Base-by-base conservation (phyloP, 2,329 filamentous ascomycete species). In the Venturia pyrina region DNA sequence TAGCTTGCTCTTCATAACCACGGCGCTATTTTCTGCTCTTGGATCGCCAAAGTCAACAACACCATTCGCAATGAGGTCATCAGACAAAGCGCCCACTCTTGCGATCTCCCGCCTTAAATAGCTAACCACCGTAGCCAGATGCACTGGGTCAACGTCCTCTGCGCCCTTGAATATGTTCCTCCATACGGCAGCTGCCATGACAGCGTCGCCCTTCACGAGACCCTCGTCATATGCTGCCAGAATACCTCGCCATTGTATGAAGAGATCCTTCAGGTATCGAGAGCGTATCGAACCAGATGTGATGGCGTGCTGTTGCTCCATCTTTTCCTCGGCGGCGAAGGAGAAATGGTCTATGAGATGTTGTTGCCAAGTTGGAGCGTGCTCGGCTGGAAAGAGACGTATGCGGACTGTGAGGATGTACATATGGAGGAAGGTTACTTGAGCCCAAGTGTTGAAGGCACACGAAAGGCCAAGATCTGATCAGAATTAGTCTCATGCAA, bases 311-410 rank as follows among this genome's bases (percentile, higher is more conserved):
- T 88, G 85, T 68, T 89, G 81, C 68, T 90, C 89, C 85, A 96
- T 93, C 73, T 87, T 85, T 75, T 89, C 87, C 79, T 96, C 91
- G 72, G 89, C 90, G 72, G 90, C 88, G 80, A 90, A 91, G 81
- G 93, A 98, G 82, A 96, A 97, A 77, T 98, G 92, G 78, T 99
- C 93, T 60, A 95, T 86, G 69, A 99, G 83, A 78, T 96, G 90
- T 73, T 92, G 89, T 76, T 96, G 91, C 87, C 92, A 96, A 66
- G 86, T 84, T 68, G 85, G 83, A 70, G 89, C 87, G 70, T 85
- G 82, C 28, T 88, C 84, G 65, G 82, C 80, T 28, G 90, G 87
- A 71, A 97, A 85, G 76, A 87, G 88, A 69, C 95, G 89, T 71
- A 97, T 81, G 66, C 93, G 89, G 60, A 90, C 89, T 65, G 90